Percentiles rank a stretch among this genome's conserved stretches.
Conservation (phyloP, 768 basidiomycete species). For the Kondoa subrosea region DNA sequence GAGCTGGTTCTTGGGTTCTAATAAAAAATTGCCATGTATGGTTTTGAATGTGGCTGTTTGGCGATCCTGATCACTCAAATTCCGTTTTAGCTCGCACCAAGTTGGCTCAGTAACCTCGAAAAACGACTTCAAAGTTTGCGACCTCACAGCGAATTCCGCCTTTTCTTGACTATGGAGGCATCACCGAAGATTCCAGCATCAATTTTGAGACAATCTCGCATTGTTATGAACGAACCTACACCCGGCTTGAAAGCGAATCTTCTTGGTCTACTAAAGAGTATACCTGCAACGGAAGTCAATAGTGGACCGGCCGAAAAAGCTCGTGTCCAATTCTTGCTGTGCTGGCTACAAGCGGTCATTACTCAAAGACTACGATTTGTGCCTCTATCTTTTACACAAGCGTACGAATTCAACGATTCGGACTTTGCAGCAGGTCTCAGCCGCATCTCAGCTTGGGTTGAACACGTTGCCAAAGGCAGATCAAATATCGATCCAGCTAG, state of each 20-base stretch:
- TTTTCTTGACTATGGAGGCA: constrained; percentile 97
- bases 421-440: constrained; percentile 83
- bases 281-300: constrained; percentile 48
- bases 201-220: constrained; percentile 82
- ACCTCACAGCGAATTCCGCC: constrained; percentile 64
- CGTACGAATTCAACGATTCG: constrained; percentile 97
- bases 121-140: constrained; percentile 86
- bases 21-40: constrained; percentile 61
- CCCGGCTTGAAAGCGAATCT: constrained; percentile 94
- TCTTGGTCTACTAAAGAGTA: constrained; percentile 65
- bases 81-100: constrained; percentile 58
- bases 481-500: constrained; percentile 78
- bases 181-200: constrained; percentile 89
- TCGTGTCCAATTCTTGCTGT: constrained; percentile 82
- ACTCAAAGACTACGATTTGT: constrained; percentile 93
- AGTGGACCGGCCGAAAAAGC: constrained; percentile 85
- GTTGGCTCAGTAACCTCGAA: constrained; percentile 89
- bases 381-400: constrained; percentile 90
- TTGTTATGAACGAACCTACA: constrained; percentile 97
- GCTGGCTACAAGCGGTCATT: constrained; percentile 97
- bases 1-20: constrained; percentile 88
- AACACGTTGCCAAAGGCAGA: constrained; percentile 59
- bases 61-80: neutral
- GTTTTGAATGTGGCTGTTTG: neutral
- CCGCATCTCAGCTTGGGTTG: constrained; percentile 84